Evolutionary conservation across 345 rosid genomes (phyloP), one percentile per base, ranked within the genome.

Genomic region (Adansonia digitata): DNA sequence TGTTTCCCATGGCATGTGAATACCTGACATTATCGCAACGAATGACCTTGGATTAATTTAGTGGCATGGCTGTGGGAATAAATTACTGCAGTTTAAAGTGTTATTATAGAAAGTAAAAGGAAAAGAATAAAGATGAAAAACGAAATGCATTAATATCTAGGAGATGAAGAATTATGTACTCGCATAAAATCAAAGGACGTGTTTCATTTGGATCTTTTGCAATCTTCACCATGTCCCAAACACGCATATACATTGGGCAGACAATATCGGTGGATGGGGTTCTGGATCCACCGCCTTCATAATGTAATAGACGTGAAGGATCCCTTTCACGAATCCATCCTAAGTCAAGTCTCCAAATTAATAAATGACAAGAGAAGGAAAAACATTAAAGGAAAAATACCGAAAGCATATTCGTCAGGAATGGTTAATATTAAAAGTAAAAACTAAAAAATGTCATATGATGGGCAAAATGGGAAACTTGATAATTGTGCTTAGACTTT

Each of bases 201-300:
- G 85, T 69, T 84, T 95, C 98, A 53, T 76, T 83, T 34, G 90
- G 89, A 82, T 95, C 97, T n/a, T 91, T 85, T 66, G 98, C 98
- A 79, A 95, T 93, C 84, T 89, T 88, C 84, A 93, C 88, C 8
- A 95, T 93, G 86, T 95, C 94, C 98, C 97, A 91, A 42, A 95
- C 84, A 39, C 98, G 97, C 99, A 95, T 93, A 78, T 95, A 95
- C 99, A 95, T 95, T 14, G 99, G 99, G 79, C 99, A 95, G 31
- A 95, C 85, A 31, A 95, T 84, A 81, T 95, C 99, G 60, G 99
- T 95, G 68, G 98, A 95, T 34, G 81, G 26, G 67, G 98, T 95
- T 81, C 94, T 88, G 69, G 99, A 91, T 59, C 98, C 98, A 75
- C 99, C 99, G 67, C 99, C 99, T 83, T 95, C 99, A 79, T 95